Conservation (phyloP, 2,329 filamentous ascomycete genomes). For the Botryotinia convoluta region DNA sequence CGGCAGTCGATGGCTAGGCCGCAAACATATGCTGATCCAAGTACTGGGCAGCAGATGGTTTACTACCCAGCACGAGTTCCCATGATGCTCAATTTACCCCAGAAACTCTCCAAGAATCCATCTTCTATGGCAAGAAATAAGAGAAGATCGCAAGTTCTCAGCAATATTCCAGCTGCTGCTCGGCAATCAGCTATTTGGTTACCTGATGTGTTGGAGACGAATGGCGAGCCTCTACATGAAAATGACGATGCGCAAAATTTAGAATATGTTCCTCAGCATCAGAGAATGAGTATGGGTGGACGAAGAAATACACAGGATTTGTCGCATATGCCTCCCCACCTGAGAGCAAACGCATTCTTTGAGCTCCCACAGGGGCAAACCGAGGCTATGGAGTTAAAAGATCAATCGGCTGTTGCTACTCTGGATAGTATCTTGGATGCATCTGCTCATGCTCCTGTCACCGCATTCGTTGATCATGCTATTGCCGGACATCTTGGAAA, state of each 20-base stretch:
- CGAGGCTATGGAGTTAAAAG: conserved; percentile 57
- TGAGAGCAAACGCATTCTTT: conserved; percentile 90
- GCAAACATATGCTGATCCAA: conserved; percentile 60
- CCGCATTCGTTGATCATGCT: conserved; percentile 85
- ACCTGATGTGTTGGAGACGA: conserved; percentile 36
- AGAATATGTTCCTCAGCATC: conserved; percentile 39
- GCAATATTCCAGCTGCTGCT: conserved; percentile 53
- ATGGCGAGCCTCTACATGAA: conserved; percentile 25
- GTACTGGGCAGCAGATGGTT: conserved; percentile 76
- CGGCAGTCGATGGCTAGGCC: conserved; percentile 41
- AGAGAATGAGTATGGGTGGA: conserved; percentile 37
- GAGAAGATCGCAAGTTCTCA: conserved; percentile 71
- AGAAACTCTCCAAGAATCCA: conserved; percentile 75
- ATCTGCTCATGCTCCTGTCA: conserved; percentile 81
- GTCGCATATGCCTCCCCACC: conserved; percentile 70
- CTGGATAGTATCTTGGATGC: conserved; percentile 91
- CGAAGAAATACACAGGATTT: conserved; percentile 39
- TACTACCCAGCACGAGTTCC: conserved; percentile 96
- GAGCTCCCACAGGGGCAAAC: conserved; percentile 60
- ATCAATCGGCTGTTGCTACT: conserved; percentile 82
- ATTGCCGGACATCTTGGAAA: conserved; percentile 73
- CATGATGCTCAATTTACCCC: conserved; percentile 87
- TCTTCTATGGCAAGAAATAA: conserved; percentile 63
- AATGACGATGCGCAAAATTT: conserved; percentile 31
- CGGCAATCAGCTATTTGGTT: conserved; percentile 42